A percentile compares a stretch with the other conserved stretches of the same genome.
Conservation (phyloP, 2,329 filamentous ascomycete genomes). For the Fusarium algeriense region DNA sequence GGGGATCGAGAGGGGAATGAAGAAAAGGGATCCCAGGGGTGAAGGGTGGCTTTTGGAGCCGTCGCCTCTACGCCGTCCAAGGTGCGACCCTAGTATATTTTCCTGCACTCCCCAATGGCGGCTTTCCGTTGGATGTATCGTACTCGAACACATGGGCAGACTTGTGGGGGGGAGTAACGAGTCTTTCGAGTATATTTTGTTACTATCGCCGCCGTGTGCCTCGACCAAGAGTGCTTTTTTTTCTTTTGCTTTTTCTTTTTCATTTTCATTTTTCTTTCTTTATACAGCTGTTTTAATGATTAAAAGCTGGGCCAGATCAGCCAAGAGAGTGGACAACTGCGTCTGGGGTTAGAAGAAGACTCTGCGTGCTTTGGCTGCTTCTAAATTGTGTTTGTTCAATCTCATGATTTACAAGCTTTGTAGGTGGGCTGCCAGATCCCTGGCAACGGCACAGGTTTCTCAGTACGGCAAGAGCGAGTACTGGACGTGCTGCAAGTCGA, state of each 20-base stretch:
- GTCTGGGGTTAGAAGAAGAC: not conserved
- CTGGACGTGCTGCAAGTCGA: not conserved
- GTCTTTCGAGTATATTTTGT: slow-evolving; percentile 18
- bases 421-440: not conserved
- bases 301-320: not conserved
- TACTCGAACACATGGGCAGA: slow-evolving; percentile 44
- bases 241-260: not conserved
- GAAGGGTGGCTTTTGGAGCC: slow-evolving; percentile 30
- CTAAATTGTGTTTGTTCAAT: slow-evolving; percentile 15
- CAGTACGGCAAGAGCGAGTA: slow-evolving; percentile 9
- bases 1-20: slow-evolving; percentile 29
- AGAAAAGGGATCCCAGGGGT: slow-evolving; percentile 28
- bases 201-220: not conserved
- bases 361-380: not conserved
- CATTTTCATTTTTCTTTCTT: not conserved
- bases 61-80: slow-evolving; percentile 11
- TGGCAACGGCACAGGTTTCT: slow-evolving; percentile 9
- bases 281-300: not conserved
- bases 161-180: slow-evolving; percentile 36
- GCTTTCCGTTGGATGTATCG: slow-evolving; percentile 26
- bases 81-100: slow-evolving; percentile 25
- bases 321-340: not conserved
- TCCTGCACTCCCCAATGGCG: slow-evolving; percentile 36
- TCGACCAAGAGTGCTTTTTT: not conserved
- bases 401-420: slow-evolving; percentile 2